phyloP scores from a whole-genome alignment of 495 filamentous ascomycete genomes.

The Cercophora newfieldiana region DNA sequence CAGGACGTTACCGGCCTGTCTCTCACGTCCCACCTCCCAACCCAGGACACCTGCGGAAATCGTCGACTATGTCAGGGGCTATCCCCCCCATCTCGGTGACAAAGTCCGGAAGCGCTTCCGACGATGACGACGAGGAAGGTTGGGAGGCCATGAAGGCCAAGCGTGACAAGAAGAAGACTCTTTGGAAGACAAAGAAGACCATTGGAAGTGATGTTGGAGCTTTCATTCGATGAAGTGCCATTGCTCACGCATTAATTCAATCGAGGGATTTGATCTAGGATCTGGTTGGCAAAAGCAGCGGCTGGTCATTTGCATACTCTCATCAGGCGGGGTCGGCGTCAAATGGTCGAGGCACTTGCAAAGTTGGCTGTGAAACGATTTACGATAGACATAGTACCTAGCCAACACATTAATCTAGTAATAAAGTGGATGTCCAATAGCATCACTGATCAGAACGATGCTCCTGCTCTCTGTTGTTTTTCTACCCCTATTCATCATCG shows the following conservation, averaged over 20 bases:
- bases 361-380: conserved; percentile 25
- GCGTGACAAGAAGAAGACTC: conserved; percentile 73
- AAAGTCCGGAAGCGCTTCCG: conserved; percentile 40
- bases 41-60: conserved; percentile 40
- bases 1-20: conserved; percentile 90
- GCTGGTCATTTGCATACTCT: conserved; percentile 5
- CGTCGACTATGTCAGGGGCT: conserved; percentile 54
- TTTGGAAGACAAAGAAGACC: conserved; percentile 69
- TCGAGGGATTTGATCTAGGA: neutral
- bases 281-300: neutral
- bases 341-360: neutral
- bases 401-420: conserved; percentile 38
- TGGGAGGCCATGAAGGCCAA: conserved; percentile 88
- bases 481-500: neutral
- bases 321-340: neutral
- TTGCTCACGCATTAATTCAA: neutral
- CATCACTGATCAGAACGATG: neutral
- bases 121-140: conserved; percentile 78
- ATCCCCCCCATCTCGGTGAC: conserved; percentile 31
- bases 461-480: neutral
- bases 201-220: conserved; percentile 42
- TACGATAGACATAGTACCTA: conserved; percentile 43
- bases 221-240: conserved; percentile 38
- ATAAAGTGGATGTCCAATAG: conserved; percentile 24
- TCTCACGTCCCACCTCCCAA: conserved; percentile 52